Evolutionary conservation across 1,284 basidiomycete species (phyloP), one percentile per base, ranked within the genome.

Genomic region (Puccinia polysora): DNA sequence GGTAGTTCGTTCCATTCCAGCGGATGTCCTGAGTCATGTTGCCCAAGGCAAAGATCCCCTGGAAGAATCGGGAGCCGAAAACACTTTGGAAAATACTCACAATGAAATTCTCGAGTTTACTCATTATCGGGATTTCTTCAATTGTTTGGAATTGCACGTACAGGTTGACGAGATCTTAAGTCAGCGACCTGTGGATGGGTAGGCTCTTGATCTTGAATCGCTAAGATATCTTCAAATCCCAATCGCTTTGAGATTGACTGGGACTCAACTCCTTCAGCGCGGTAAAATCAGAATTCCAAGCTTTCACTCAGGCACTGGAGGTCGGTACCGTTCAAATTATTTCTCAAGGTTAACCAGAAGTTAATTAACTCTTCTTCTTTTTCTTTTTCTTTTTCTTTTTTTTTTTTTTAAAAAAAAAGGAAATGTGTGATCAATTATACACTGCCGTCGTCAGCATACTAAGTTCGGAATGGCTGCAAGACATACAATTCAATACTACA

Each of bases 1-100:
- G 14, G 80, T 92, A 3, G 81, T 91, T 1, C 81, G 83, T 12
- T 82, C 86, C 77, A 83, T 93, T 0, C 91, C 91, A 0, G 77
- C 81, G 0, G 86, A 88, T 74, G 82, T 91, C 8, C 84, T 89
- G 7, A 56, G 59, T 32, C 30, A 43, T 28, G 50, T 64, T 36
- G 69, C 69, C 15, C 47, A 64, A 30, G 59, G 49, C 10, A 52
- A 70, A 20, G 56, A 70, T 52, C 55, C 47, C 20, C 25, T 60
- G 4, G 69, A 62, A 6, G 49, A n/a, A 23, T 30, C 49, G 32
- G 30, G 62, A 25, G n/a, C 30, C 28, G 58, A 49, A 38, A 58
- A 62, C 38, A 28, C 7, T 25, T 40, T 25, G 15, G 47, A 23
- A n/a, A 59, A 59, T 36, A 58, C 58, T 8, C 58, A 45, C 18